phyloP scores from a whole-genome alignment of 2,329 filamentous ascomycete genomes.

The Colletotrichum paranaense region DNA sequence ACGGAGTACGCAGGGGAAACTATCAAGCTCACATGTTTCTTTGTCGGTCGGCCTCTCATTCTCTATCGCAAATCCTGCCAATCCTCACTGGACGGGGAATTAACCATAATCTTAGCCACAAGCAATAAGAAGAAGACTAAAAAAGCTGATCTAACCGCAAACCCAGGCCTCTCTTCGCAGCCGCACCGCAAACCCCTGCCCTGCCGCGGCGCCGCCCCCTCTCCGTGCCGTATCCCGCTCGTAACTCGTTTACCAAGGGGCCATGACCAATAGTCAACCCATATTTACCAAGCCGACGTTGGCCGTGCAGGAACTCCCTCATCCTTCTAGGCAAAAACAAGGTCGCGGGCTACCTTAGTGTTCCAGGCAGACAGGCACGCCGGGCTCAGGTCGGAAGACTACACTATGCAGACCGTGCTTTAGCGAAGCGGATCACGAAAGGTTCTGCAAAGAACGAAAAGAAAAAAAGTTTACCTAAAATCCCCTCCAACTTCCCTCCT shows the following conservation, averaged over 20 bases:
- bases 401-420: no score
- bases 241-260: neutral
- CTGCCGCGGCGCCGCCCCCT: neutral
- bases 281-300: neutral
- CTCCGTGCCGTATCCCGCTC: neutral
- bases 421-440: neutral
- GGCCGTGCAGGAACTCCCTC: neutral
- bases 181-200: neutral
- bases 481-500: neutral
- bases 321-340: neutral
- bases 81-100: neutral
- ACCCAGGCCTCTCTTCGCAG: neutral
- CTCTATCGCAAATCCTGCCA: neutral
- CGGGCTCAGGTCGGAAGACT: neutral
- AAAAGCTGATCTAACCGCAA: neutral
- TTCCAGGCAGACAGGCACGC: neutral
- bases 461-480: neutral
- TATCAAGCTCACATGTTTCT: neutral
- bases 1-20: neutral
- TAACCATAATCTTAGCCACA: slow-evolving; percentile 5
- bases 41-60: neutral
- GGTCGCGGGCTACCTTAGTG: neutral
- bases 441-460: neutral
- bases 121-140: neutral
- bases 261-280: neutral